A percentile compares a stretch with the other conserved stretches of the same genome.
phyloP scores from a whole-genome alignment of 2,329 filamentous ascomycete species.

The Teratosphaeria destructans region DNA sequence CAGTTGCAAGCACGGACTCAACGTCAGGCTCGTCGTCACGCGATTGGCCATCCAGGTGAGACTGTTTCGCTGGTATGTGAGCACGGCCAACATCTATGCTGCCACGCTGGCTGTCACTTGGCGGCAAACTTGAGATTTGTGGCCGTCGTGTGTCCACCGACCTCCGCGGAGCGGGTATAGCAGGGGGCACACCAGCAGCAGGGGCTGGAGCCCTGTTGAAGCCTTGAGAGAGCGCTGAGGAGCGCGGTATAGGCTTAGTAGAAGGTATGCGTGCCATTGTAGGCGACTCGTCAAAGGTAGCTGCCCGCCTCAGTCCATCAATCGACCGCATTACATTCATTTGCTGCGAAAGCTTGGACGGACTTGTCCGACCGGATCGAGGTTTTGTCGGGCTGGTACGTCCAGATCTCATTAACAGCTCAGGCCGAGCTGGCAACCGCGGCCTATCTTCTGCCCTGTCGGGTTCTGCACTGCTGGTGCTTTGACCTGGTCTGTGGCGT shows the following conservation, averaged over 20 bases:
- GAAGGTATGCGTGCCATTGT: constrained; percentile 17
- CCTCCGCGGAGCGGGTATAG: constrained; percentile 24
- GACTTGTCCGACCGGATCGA: constrained; percentile 18
- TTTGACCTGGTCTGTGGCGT: constrained; percentile 11
- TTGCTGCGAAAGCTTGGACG: constrained; percentile 17
- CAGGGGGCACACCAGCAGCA: constrained; percentile 11
- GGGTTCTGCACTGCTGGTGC: constrained; percentile 7
- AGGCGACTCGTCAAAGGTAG: constrained; percentile 7
- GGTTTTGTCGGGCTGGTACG: constrained; percentile 19
- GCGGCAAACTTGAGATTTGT: constrained; percentile 1
- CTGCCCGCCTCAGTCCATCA: constrained; percentile 12
- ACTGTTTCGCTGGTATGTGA: constrained; percentile 7
- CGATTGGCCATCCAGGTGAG: constrained; percentile 25
- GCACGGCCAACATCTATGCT: constrained; percentile 30
- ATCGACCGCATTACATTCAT: constrained; percentile 13
- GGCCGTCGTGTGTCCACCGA: constrained; percentile 18
- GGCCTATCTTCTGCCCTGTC: constrained; percentile 20
- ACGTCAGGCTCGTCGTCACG: constrained; percentile 35
- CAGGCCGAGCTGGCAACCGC: constrained; percentile 22
- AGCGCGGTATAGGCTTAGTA: constrained; percentile 11
- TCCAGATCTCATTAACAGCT: constrained; percentile 21
- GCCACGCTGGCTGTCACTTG: constrained; percentile 27
- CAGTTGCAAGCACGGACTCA: constrained; percentile 7
- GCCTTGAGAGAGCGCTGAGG: constrained; percentile 17
- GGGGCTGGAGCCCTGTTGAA: constrained; percentile 13